Evolutionary conservation across 768 basidiomycete genomes (phyloP).

Genomic region (Leccinellum luteum): DNA sequence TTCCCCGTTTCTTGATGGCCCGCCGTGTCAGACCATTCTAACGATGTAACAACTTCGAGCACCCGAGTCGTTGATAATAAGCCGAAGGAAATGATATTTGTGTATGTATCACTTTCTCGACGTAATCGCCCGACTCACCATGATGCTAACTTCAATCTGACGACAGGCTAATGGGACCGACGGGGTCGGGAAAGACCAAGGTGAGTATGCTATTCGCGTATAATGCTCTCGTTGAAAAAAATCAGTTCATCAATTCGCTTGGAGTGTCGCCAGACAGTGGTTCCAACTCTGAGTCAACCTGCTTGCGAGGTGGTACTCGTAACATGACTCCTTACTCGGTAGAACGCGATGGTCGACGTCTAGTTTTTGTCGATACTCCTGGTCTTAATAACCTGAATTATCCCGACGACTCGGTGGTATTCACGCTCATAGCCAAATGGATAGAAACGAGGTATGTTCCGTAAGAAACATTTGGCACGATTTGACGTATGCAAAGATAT

Average conservation of each 20-base stretch:
- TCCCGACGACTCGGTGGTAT: neutral
- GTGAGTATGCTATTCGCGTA: neutral
- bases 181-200: conserved; percentile 7
- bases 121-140: neutral
- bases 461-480: neutral
- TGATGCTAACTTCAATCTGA: neutral
- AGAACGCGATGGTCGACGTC: neutral
- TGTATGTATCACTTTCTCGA: neutral
- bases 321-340: neutral
- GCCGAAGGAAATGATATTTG: neutral
- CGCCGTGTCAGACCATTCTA: neutral
- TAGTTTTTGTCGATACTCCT: conserved; percentile 8
- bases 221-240: neutral
- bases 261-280: neutral
- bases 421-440: neutral
- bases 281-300: neutral
- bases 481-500: neutral
- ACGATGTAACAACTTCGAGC: no score
- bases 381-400: neutral
- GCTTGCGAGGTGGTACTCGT: neutral
- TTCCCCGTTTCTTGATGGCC: neutral
- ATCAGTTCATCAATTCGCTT: conserved; percentile 6
- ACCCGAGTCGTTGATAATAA: neutral
- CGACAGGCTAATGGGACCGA: neutral
- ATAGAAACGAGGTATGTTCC: neutral